Conservation (phyloP, 1,284 basidiomycete species). For the Hymenochaete sp. region DNA sequence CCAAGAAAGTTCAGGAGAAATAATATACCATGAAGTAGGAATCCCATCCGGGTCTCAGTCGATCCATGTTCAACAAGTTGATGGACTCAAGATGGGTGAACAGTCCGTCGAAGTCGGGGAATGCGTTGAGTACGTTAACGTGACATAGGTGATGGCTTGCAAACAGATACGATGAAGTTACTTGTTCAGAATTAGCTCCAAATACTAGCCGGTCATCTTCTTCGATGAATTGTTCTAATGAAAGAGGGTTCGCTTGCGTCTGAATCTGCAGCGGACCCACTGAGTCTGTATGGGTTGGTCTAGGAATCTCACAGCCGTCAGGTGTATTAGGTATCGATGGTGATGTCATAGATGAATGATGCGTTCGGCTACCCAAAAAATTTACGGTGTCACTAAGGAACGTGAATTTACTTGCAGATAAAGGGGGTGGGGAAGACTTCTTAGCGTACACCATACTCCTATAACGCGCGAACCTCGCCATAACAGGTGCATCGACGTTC, state of each 20-base stretch:
- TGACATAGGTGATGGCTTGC: slow-evolving; percentile 19
- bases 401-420: slow-evolving; percentile 16
- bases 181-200: slow-evolving; percentile 31
- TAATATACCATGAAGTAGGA: slow-evolving; percentile 84
- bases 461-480: slow-evolving; percentile 47
- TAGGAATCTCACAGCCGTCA: no score
- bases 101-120: slow-evolving; percentile 45
- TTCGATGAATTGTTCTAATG: slow-evolving; percentile 60
- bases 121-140: slow-evolving; percentile 68
- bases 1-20: background rate
- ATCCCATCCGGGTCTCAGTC: slow-evolving; percentile 86
- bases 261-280: no score
- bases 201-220: slow-evolving; percentile 56
- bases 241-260: slow-evolving; percentile 25
- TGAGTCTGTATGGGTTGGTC: no score
- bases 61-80: slow-evolving; percentile 61
- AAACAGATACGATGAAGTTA: slow-evolving; percentile 23
- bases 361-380: slow-evolving; percentile 3
- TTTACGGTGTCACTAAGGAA: slow-evolving; percentile 4
- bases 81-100: slow-evolving; percentile 58
- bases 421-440: background rate
- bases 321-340: background rate
- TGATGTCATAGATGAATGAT: no score
- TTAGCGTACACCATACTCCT: slow-evolving; percentile 39
- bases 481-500: slow-evolving; percentile 77